Evolutionary conservation across 306 rosid genomes (phyloP), one percentile per base, ranked within the genome.

Genomic region (Fragaria iinumae): DNA sequence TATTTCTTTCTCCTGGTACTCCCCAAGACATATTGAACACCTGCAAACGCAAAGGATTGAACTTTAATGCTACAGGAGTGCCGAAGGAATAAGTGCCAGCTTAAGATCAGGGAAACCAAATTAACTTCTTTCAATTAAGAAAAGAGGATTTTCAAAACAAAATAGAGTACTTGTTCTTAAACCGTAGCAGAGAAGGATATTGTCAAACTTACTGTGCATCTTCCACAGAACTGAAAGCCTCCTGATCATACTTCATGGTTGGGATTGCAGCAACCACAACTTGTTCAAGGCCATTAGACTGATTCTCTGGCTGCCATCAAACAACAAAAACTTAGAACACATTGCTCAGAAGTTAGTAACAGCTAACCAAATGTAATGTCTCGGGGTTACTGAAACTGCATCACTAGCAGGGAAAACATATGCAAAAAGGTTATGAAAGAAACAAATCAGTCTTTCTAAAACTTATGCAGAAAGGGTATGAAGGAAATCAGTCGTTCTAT

Each of bases 21-120:
- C 97, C 7, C 87, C 86, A 80, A 95, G 84, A 82, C 98, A 95
- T 80, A 95, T 95, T 83, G 96, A 90, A 80, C 98, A 95, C 86
- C 98, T 95, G 87, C 80, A 77, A 43, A 47, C 74, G 25, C 73
- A 85, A 74, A 2, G 6, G 38, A 72, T 23, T 52, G 20, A 29
- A 32, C 29, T 39, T 60, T 49, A 21, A 36, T 36, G 11, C 64
- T 53, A 0, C 38, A n/a, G 21, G 45, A 1, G 55, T 72, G 23
- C 12, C 8, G 16, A 23, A 50, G 55, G 5, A 44, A 3, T 44
- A 25, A 23, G 32, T 34, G 41, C 67, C 71, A 77, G 32, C 14
- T 23, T 9, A 57, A 38, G 21, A 16, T 36, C 43, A 69, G 10
- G 50, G 69, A 20, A 48, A 53, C 20, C 49, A 27, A 25, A 56